A percentile compares a stretch with the other conserved stretches of the same genome.
Evolutionary conservation across 768 basidiomycete species (phyloP).

Genomic region (Stropharia rugosoannulata): DNA sequence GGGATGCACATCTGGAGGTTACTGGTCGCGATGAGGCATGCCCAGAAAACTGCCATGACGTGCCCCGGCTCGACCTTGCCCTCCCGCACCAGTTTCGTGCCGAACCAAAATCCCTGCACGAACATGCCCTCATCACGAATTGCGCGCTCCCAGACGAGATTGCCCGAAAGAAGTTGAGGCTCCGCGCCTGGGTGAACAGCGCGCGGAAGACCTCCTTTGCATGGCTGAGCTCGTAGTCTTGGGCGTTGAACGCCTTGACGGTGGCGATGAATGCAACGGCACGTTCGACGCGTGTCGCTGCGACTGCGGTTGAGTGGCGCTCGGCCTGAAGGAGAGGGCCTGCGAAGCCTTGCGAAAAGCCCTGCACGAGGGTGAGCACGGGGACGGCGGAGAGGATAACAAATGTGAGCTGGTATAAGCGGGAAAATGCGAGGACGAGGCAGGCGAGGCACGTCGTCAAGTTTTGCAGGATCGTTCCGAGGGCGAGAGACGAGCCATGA

Average conservation of each 20-base stretch:
- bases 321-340: conserved; percentile 69
- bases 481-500: conserved; percentile 75
- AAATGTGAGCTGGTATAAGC: conserved; percentile 81
- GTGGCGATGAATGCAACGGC: conserved; percentile 77
- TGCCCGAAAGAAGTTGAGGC: conserved; percentile 75
- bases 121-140: conserved; percentile 89
- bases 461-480: conserved; percentile 79
- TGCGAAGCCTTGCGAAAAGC: conserved; percentile 67
- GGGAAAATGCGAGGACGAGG: conserved; percentile 77
- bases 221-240: conserved; percentile 43
- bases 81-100: conserved; percentile 81
- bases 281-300: conserved; percentile 79
- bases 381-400: conserved; percentile 93
- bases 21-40: conserved; percentile 85
- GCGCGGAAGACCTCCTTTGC: conserved; percentile 43
- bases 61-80: conserved; percentile 68
- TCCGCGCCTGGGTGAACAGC: conserved; percentile 46
- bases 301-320: conserved; percentile 62
- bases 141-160: conserved; percentile 64
- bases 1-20: conserved; percentile 89
- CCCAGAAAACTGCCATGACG: conserved; percentile 99
- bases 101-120: conserved; percentile 97
- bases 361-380: conserved; percentile 73
- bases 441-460: conserved; percentile 76
- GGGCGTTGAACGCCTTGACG: conserved; percentile 91